Base-by-base conservation (phyloP, 2,329 filamentous ascomycete species). In the Aureobasidium sp. region DNA sequence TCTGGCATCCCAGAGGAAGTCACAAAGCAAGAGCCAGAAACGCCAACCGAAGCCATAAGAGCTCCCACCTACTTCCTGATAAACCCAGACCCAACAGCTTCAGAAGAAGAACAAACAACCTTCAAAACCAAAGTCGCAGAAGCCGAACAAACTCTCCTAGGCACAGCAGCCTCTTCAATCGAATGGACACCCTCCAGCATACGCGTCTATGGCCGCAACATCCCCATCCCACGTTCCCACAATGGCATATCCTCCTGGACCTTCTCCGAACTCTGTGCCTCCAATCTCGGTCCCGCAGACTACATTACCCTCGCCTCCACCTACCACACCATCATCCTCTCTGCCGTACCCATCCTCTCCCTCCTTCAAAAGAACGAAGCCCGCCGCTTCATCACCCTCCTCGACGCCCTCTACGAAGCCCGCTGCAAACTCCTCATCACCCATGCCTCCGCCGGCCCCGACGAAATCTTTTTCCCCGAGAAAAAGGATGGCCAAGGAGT, bases 401-500 rank as follows among this genome's bases (percentile, higher is more conserved):
- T 93, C 1, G 89, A 94, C 69, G 89, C 89, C 0, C 78, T 91
- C 0, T 93, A 93, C 73, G 89, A 93, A 75, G 86, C 88, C n/a
- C 82, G 86, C 8, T 92, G 89, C 72, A 90, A 90, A 67, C 80
- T 93, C 11, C 74, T 90, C 47, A 79, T 93, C 58, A 80, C 84
- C 14, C 24, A 48, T 22, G 89, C 89, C 1, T 81, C 80, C 44
- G 83, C 82, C 2, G 84, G 83, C 0, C 89, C 89, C 0, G 90
- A 93, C 66, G 80, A 85, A 31, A 78, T 92, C 6, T 92, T 93
- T 79, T 93, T 94, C 71, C 89, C 89, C 0, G 68, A 66, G 53
- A 63, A 65, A 68, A 63, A 66, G 66, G 12, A 66, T 2, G 33
- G 12, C 17, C 47, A 24, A 19, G 44, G 15, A 73, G 49, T 17